Conservation (phyloP, 163 green algal genomes). For the Volvox carteri region DNA sequence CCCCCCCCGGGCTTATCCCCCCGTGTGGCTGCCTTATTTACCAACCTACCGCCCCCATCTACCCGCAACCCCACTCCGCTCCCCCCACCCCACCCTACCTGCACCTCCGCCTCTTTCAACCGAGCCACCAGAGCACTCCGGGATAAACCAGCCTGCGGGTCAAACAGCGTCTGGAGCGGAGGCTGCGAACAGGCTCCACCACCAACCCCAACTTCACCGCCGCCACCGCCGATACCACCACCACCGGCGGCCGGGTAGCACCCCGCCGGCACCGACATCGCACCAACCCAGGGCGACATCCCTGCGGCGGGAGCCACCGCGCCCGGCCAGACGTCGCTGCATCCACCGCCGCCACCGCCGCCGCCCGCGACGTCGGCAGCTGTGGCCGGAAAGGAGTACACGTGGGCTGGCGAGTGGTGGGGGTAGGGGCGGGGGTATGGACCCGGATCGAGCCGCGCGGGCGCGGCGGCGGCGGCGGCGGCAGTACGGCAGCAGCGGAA, state of each 20-base stretch:
- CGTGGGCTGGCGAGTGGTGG: background rate
- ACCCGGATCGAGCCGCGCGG: background rate
- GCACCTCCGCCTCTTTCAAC: constrained; percentile 25
- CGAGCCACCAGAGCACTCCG: constrained; percentile 25
- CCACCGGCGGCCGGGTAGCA: background rate
- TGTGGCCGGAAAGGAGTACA: no score
- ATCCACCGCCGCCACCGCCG: no score
- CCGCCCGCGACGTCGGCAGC: no score
- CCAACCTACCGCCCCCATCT: no score
- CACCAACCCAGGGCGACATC: no score
- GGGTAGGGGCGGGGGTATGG: background rate
- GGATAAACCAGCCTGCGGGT: constrained; percentile 22
- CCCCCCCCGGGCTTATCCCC: background rate
- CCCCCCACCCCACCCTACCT: no score
- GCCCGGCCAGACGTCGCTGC: no score
- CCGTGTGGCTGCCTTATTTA: no score
- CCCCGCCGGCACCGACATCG: no score
- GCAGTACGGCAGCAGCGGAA: background rate
- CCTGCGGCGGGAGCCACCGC: no score
- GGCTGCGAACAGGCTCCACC: background rate
- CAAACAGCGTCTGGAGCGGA: no score
- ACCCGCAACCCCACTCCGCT: no score
- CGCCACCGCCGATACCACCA: background rate
- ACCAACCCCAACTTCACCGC: background rate
- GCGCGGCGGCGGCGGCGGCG: background rate